phyloP scores from a whole-genome alignment of 805 yeast species.

The Nematodospora valgi region DNA sequence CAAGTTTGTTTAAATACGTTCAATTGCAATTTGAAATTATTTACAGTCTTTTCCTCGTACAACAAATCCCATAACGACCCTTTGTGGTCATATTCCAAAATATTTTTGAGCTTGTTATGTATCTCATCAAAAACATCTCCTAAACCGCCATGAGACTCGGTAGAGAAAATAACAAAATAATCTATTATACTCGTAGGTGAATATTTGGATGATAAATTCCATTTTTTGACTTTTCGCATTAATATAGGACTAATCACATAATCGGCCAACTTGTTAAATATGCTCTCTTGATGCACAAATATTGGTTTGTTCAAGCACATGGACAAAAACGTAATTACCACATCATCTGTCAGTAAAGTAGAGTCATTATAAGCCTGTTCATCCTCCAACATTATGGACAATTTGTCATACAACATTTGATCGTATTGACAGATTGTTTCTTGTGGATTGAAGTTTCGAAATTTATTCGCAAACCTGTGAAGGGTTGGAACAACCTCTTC shows the following conservation, averaged over 20 bases:
- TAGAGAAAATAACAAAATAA: constrained; percentile 1
- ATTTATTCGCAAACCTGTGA: not conserved
- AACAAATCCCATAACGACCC: not conserved
- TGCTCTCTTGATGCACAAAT: constrained; percentile 1
- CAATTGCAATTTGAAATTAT: not conserved
- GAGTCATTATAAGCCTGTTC: not conserved
- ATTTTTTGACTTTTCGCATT: not conserved
- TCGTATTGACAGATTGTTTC: too few relatives aligned
- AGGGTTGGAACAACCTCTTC: not conserved
- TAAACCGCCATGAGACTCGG: constrained; percentile 1
- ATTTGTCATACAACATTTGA: too few relatives aligned
- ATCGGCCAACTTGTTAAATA: constrained; percentile 2
- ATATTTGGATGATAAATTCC: not conserved
- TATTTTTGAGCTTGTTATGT: not conserved
- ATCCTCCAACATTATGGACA: too few relatives aligned
- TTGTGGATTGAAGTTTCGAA: not conserved
- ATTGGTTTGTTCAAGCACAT: constrained; percentile 3
- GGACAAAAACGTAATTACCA: constrained; percentile 1
- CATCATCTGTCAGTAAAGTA: not conserved
- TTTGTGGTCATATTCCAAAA: not conserved
- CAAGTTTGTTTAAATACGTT: not conserved
- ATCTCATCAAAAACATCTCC: not conserved
- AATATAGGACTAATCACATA: constrained; percentile 1
- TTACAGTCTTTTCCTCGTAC: not conserved
- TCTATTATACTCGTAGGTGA: constrained; percentile 1